phyloP scores from a whole-genome alignment of 2,329 filamentous ascomycete genomes.

The Furcasterigmium furcatum region DNA sequence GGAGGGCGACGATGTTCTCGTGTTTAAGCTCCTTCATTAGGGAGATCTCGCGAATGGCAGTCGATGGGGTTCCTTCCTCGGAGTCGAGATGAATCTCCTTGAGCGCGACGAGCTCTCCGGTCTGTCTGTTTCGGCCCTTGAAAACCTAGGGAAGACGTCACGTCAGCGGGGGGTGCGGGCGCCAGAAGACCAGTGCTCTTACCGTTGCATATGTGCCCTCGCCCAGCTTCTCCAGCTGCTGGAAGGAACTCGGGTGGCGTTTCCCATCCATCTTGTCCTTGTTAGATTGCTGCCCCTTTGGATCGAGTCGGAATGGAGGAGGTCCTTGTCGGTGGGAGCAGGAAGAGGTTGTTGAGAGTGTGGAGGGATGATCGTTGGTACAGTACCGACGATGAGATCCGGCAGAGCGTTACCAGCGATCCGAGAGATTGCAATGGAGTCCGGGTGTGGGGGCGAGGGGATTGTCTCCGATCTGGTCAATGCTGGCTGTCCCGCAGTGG shows the following conservation, averaged over 20 bases:
- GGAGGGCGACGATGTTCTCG: conserved; percentile 93
- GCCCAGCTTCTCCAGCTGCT: conserved; percentile 98
- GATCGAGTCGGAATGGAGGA: too few relatives aligned
- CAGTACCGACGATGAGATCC: too few relatives aligned
- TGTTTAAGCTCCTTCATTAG: conserved; percentile 99
- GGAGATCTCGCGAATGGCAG: conserved; percentile 96
- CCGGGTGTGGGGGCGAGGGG: too few relatives aligned
- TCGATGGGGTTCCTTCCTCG: conserved; percentile 95
- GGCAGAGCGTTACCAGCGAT: too few relatives aligned
- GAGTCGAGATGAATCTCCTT: conserved; percentile 99
- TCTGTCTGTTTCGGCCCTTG: conserved; percentile 96
- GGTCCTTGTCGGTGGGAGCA: too few relatives aligned
- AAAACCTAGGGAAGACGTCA: conserved; percentile 67
- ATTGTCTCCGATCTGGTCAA: too few relatives aligned
- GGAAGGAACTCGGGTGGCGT: conserved; percentile 92
- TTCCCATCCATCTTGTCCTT: conserved; percentile 91
- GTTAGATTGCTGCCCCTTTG: too few relatives aligned
- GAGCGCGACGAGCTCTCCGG: conserved; percentile 90
- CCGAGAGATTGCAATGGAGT: too few relatives aligned
- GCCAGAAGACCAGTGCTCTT: conserved; percentile 25
- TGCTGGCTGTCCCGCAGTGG: too few relatives aligned
- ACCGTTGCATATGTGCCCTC: conserved; percentile 99
- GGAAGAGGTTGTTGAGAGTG: too few relatives aligned
- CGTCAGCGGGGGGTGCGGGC: neutral
- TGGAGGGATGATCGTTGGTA: too few relatives aligned